Conservation (phyloP, 306 rosid species). For the Fragaria ananassa region DNA sequence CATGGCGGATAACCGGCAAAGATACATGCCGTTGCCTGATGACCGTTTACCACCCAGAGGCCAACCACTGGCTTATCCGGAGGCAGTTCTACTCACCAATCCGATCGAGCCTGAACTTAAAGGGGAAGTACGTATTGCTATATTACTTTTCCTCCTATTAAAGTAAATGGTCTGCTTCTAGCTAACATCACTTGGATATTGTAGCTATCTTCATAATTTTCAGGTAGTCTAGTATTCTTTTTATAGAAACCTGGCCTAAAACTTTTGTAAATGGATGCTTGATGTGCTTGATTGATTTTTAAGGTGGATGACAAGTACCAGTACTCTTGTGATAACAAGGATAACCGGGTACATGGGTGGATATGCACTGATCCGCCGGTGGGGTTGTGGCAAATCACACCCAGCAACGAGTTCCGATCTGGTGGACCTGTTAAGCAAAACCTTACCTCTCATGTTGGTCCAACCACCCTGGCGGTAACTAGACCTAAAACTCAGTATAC, state of each 20-base stretch:
- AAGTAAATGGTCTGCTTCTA: no score
- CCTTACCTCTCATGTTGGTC: conserved; percentile 41
- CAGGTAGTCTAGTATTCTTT: neutral
- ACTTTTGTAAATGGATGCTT: neutral
- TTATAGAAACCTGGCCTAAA: neutral
- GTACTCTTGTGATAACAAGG: conserved; percentile 43
- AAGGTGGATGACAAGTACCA: conserved; percentile 53
- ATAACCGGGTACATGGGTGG: conserved; percentile 43
- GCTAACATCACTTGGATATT: neutral
- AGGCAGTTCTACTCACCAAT: conserved; percentile 40
- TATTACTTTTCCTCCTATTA: neutral
- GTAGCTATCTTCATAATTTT: neutral
- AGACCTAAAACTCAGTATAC: neutral
- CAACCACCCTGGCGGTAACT: conserved; percentile 27
- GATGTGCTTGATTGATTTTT: neutral
- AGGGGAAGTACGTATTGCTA: conserved; percentile 30
- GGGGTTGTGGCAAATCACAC: conserved; percentile 36
- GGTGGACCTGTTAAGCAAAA: conserved; percentile 40
- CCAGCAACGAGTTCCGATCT: conserved; percentile 33
- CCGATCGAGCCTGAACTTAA: conserved; percentile 41
- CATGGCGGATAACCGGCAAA: conserved; percentile 36
- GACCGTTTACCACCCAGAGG: conserved; percentile 45
- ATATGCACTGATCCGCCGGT: conserved; percentile 31
- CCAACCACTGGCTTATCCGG: conserved; percentile 42
- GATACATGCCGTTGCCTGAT: conserved; percentile 45